Evolutionary conservation across 495 filamentous ascomycete genomes (phyloP).

Genomic region (Bacidia gigantensis): DNA sequence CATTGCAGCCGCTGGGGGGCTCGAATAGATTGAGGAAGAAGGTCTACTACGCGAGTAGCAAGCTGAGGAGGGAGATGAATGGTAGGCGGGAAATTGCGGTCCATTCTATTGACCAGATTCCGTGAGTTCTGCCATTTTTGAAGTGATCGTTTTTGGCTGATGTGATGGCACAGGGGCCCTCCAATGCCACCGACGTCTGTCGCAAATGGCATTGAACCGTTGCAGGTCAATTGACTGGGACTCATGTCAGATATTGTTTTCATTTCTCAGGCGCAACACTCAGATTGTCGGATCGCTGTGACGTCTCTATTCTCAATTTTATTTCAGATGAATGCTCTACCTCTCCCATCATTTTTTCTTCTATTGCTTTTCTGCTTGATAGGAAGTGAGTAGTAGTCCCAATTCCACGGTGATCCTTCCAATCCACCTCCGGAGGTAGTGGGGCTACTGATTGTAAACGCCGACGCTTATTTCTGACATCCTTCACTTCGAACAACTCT

Average conservation of each 20-base stretch:
- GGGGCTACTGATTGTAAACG: background rate
- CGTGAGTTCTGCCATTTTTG: constrained; percentile 8
- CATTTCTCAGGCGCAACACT: no score
- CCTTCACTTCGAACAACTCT: background rate
- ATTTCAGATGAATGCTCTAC: background rate
- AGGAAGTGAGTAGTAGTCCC: no score
- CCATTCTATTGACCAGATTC: constrained; percentile 21
- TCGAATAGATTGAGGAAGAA: constrained; percentile 32
- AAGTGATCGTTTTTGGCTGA: background rate
- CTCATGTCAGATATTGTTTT: no score
- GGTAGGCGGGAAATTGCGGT: constrained; percentile 21
- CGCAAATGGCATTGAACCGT: constrained; percentile 2
- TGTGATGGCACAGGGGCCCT: constrained; percentile 7
- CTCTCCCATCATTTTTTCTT: no score
- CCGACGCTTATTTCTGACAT: background rate
- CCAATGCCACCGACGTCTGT: background rate
- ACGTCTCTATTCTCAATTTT: background rate
- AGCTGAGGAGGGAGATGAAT: constrained; percentile 24
- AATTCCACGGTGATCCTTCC: no score
- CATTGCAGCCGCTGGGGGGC: constrained; percentile 29
- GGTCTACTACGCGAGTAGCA: constrained; percentile 26
- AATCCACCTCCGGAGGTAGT: no score
- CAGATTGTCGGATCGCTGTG: background rate
- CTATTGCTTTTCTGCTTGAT: no score
- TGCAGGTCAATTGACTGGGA: constrained; percentile 12